Percentiles rank a stretch among this genome's conserved stretches.
Evolutionary conservation across 108 stramenopile species (phyloP).

Genomic region (Pseudonitzschia multiseries): DNA sequence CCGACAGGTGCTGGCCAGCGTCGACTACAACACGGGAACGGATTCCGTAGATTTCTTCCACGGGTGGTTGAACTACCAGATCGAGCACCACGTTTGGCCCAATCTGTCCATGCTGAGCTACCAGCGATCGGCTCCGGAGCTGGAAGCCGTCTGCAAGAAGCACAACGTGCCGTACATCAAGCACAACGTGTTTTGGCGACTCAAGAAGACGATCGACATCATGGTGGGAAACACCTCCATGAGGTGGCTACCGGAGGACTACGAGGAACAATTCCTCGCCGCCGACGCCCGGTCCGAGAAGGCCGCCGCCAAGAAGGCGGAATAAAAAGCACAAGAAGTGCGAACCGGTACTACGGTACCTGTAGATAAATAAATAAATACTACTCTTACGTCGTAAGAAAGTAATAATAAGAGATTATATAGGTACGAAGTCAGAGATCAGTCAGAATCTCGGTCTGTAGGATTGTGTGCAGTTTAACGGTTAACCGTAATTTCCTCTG

Average conservation of each 20-base stretch:
- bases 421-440: too few species aligned
- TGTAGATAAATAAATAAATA: too few species aligned
- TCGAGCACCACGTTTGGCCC: slow-evolving; percentile 76
- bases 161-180: slow-evolving; percentile 68
- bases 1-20: slow-evolving; percentile 61
- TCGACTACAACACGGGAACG: slow-evolving; percentile 53
- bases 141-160: slow-evolving; percentile 50
- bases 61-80: slow-evolving; percentile 76
- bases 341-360: too few species aligned
- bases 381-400: too few species aligned
- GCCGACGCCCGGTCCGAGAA: slow-evolving; percentile 1
- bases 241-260: slow-evolving; percentile 52
- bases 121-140: slow-evolving; percentile 53
- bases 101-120: slow-evolving; percentile 66
- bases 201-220: slow-evolving; percentile 64
- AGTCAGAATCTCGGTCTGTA: too few species aligned
- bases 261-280: slow-evolving; percentile 33
- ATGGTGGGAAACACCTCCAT: slow-evolving; percentile 63
- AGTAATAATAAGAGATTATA: too few species aligned
- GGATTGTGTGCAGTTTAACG: too few species aligned
- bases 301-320: not conserved
- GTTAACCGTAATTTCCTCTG: too few species aligned
- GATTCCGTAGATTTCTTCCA: slow-evolving; percentile 65
- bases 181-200: slow-evolving; percentile 50
- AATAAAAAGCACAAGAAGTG: too few species aligned